phyloP scores from a whole-genome alignment of 23 red algal species.

The Rhodosorus marinus region DNA sequence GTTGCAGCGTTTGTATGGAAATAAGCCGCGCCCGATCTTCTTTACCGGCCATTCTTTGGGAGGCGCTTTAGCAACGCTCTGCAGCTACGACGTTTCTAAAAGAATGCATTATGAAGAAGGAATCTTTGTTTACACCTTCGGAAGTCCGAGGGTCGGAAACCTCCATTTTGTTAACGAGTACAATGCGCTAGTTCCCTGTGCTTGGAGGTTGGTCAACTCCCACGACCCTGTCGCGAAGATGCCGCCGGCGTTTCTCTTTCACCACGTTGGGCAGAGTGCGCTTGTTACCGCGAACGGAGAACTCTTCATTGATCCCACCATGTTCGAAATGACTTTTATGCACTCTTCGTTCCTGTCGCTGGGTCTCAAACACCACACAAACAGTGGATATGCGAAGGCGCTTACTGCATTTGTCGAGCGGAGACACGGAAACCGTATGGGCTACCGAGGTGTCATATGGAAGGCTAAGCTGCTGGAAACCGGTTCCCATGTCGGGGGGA shows the following conservation, averaged over 20 bases:
- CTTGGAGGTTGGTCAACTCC: neutral
- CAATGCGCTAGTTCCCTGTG: neutral
- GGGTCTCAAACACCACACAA: no score
- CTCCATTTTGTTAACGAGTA: neutral
- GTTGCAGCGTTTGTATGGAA: conserved; percentile 16
- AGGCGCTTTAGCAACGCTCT: neutral
- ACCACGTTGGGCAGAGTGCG: conserved; percentile 9
- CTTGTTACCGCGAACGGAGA: conserved; percentile 38
- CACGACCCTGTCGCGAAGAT: neutral
- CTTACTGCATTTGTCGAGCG: no score
- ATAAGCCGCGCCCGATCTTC: conserved; percentile 16
- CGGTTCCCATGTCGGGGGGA: no score
- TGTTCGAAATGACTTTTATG: conserved; percentile 42
- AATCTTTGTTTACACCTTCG: neutral
- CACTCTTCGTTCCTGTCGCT: no score
- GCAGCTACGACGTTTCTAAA: neutral
- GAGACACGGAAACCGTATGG: no score
- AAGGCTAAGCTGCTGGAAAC: no score
- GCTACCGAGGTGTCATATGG: no score
- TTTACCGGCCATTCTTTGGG: conserved; percentile 9
- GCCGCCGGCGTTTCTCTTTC: neutral
- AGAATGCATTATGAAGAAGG: neutral
- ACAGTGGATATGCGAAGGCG: no score
- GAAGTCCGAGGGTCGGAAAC: neutral
- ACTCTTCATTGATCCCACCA: conserved; percentile 39